Conservation (phyloP, 164 flowering plant genomes). For the Nelumbo lutea region DNA sequence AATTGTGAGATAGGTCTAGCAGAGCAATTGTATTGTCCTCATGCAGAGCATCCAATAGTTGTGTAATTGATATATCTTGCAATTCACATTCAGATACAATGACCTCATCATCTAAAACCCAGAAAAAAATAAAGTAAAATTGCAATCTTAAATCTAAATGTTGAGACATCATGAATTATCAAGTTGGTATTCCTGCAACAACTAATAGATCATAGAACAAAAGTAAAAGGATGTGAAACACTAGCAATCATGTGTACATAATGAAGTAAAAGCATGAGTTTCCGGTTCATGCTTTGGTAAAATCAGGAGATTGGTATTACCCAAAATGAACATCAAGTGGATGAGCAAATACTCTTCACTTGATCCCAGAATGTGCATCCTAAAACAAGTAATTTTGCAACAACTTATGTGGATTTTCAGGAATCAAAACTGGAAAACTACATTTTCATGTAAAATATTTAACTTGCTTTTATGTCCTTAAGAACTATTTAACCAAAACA, state of each 20-base stretch:
- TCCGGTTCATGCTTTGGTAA: too few species aligned
- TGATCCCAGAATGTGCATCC: too few species aligned
- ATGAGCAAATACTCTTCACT: too few species aligned
- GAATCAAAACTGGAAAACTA: too few species aligned
- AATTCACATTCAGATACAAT: constrained; percentile 71
- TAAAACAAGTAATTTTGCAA: too few species aligned
- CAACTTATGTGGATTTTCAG: too few species aligned
- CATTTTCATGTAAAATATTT: too few species aligned
- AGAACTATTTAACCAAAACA: too few species aligned
- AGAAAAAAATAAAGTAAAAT: constrained; percentile 10
- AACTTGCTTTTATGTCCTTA: too few species aligned
- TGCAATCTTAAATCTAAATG: constrained; percentile 2
- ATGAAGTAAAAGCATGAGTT: too few species aligned
- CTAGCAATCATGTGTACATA: not conserved
- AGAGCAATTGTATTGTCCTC: constrained; percentile 58
- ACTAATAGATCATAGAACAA: not conserved
- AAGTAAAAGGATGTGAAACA: not conserved
- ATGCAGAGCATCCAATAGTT: constrained; percentile 62
- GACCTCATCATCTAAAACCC: constrained; percentile 94
- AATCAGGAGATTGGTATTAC: too few species aligned
- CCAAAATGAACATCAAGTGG: too few species aligned
- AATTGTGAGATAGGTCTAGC: constrained; percentile 84
- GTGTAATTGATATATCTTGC: constrained; percentile 77
- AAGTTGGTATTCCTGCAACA: not conserved
- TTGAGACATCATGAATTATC: not conserved